These are phyloP conservation scores for Theileria equi DNA, from an alignment of 169 alveolate species.

Conservation along the genomic window DNA sequence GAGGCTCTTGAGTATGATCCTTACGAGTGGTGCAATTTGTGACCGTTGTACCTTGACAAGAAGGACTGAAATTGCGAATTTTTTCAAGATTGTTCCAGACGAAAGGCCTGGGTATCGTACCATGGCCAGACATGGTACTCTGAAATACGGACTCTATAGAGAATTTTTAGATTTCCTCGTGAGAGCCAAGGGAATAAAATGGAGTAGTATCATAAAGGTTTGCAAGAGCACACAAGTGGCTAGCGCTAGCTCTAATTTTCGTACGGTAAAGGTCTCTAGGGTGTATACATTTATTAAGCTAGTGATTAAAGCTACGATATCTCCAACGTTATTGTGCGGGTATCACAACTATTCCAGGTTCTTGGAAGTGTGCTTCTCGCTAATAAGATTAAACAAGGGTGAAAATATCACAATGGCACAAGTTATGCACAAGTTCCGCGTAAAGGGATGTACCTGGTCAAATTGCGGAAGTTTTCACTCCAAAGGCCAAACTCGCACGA, in stretches of 20 bases:
- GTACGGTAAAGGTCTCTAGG: not conserved
- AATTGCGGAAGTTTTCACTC: not conserved
- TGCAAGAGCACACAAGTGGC: not conserved
- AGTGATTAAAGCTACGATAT: conserved; percentile 9
- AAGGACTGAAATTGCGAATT: not conserved
- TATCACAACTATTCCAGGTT: conserved; percentile 13
- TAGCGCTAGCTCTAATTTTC: conserved; percentile 4
- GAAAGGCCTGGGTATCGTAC: too few relatives aligned
- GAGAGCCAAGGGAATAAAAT: not conserved
- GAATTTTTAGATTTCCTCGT: conserved; percentile 20
- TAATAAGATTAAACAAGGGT: conserved; percentile 53
- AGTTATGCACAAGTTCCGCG: conserved; percentile 46
- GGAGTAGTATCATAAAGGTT: not conserved
- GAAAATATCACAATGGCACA: conserved; percentile 50
- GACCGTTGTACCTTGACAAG: not conserved
- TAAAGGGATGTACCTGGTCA: conserved; percentile 37
- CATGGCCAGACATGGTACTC: not conserved
- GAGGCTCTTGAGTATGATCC: not conserved
- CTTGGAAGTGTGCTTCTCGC: conserved; percentile 21
- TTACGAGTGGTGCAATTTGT: not conserved
- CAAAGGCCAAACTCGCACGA: conserved; percentile 37
- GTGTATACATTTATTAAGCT: conserved; percentile 11
- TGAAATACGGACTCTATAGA: conserved; percentile 23
- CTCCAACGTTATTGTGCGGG: conserved; percentile 42
- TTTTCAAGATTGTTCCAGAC: not conserved